phyloP scores from a whole-genome alignment of 2,329 filamentous ascomycete species.

The Ophiostoma himal-ulmi region DNA sequence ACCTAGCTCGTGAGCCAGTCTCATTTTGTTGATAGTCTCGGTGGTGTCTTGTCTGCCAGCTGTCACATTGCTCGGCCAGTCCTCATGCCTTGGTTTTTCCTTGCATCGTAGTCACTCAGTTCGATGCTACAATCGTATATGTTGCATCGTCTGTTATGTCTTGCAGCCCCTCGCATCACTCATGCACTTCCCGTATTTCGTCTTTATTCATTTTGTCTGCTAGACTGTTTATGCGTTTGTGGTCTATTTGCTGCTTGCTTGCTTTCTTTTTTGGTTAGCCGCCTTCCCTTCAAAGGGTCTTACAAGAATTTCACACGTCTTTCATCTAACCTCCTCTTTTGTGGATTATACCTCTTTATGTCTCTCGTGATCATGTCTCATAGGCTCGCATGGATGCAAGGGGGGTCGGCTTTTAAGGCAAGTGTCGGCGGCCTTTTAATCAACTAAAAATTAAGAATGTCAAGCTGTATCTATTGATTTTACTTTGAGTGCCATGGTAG shows the following conservation, averaged over 20 bases:
- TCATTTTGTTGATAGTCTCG: not conserved
- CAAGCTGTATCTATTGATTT: not conserved
- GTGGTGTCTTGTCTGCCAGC: slow-evolving; percentile 3
- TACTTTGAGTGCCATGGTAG: not conserved
- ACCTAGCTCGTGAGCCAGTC: not conserved
- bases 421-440: not conserved
- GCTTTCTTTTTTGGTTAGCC: not conserved
- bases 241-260: not conserved
- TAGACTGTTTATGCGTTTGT: not conserved
- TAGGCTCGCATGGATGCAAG: slow-evolving; percentile 20
- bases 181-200: not conserved
- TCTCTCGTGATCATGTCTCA: slow-evolving; percentile 9
- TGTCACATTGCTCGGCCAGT: slow-evolving; percentile 1
- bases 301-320: not conserved
- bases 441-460: not conserved
- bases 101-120: not conserved
- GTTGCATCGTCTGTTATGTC: slow-evolving; percentile 5
- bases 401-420: slow-evolving; percentile 3
- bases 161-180: not conserved
- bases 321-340: not conserved
- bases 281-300: not conserved
- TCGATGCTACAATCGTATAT: not conserved
- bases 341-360: not conserved
- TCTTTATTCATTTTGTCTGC: not conserved
- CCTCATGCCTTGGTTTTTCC: not conserved